Evolutionary conservation across 306 rosid genomes (phyloP).

Genomic region (Glycine tomentella): DNA sequence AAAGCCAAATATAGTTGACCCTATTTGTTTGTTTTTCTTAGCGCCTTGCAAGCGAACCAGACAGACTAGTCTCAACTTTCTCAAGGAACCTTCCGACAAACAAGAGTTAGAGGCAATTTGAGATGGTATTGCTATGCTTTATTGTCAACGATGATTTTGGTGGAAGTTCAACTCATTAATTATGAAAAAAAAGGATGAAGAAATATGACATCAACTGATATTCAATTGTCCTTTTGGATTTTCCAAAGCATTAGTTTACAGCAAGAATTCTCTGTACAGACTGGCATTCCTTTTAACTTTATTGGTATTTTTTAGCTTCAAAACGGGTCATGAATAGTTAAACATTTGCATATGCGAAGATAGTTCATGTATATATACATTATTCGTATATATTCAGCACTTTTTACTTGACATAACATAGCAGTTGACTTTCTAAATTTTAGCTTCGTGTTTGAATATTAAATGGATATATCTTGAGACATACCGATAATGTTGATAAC

Average conservation of each 20-base stretch:
- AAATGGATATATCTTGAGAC: neutral
- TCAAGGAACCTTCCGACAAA: constrained; percentile 55
- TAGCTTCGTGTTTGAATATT: neutral
- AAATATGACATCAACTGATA: neutral
- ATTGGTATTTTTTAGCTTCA: constrained; percentile 31
- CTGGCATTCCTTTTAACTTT: neutral
- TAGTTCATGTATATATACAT: neutral
- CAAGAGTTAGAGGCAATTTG: constrained; percentile 62
- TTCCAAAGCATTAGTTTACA: constrained; percentile 25
- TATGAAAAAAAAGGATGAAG: neutral
- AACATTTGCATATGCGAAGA: neutral
- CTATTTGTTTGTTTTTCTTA: constrained; percentile 35
- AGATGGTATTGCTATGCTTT: constrained; percentile 29
- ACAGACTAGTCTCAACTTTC: constrained; percentile 67
- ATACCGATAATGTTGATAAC: constrained; percentile 6
- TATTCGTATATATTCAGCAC: neutral
- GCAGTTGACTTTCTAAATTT: neutral
- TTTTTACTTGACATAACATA: no score
- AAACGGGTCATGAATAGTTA: neutral
- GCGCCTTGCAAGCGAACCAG: constrained; percentile 63
- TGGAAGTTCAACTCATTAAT: constrained; percentile 21
- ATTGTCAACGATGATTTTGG: neutral
- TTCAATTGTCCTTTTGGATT: constrained; percentile 18
- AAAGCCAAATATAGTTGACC: constrained; percentile 14
- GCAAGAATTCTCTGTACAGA: constrained; percentile 39